Base-by-base conservation (phyloP, 2,329 filamentous ascomycete species). In the Fusarium sp. region DNA sequence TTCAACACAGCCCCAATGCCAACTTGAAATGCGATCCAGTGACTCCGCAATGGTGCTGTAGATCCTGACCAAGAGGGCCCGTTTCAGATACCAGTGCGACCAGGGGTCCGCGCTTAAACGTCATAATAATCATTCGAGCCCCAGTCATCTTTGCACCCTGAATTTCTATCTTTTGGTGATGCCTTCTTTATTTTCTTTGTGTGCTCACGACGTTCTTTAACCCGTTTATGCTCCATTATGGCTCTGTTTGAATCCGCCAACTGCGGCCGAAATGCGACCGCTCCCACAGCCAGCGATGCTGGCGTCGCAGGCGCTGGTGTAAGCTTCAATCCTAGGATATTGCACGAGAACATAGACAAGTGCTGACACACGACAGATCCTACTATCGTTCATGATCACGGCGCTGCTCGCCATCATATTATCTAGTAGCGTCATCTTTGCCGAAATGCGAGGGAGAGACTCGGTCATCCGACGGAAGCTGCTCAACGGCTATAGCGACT, bases 301-400 rank as follows among this genome's bases (percentile, higher is more conserved):
- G 18, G 88, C 85, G 80, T 91, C 86, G 70, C 88, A 87, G 33
- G 82, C 78, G 10, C 84, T 83, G 88, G 88, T 45, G 85, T 81
- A 59, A 78, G 72, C 18, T 81, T 83, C 75, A 86, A 88, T 66
- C 84, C 83, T 16, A 44, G 15, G 24, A 18, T 13, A n/a, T 15
- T 10, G 11, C 42, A 48, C 30, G 48, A 65, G 15, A 54, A 36
- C 22, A 24, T 28, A 36, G 36, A 24, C 38, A 24, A 33, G n/a
- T 48, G 31, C 77, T 62, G 66, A 73, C 31, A 56, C 28, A 28
- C 15, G 5, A 58, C 22, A 78, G 77, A 77, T 78, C 68, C 83
- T 92, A 36, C 85, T 92, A 70, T 91, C 90, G 51, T 92, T 91
- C 81, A 90, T 91, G 78, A 86, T 91, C 69, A 91, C 90, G 11